Conservation (phyloP, 2,329 filamentous ascomycete species). For the Fonsecaea nubica region DNA sequence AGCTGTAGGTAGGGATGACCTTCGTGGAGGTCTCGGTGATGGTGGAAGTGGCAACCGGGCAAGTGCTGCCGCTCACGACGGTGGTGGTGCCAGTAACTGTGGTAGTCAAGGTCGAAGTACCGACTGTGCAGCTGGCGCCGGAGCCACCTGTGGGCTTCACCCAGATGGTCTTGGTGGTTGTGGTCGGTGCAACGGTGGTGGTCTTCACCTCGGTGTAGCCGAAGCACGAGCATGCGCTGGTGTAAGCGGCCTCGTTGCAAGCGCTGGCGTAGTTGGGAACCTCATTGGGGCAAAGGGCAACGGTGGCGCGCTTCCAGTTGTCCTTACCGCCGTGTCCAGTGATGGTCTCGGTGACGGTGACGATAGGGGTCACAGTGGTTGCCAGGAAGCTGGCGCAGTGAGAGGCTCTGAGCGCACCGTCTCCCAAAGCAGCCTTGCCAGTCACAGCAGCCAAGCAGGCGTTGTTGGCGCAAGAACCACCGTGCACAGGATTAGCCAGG, state of each 20-base stretch:
- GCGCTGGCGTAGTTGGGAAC: slow-evolving; percentile 41
- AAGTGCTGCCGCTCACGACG: slow-evolving; percentile 28
- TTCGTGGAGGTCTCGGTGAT: slow-evolving; percentile 22
- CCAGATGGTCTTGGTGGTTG: slow-evolving; percentile 40
- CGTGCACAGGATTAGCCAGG: slow-evolving; percentile 30
- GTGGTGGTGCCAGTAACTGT: slow-evolving; percentile 12
- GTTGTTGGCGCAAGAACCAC: slow-evolving; percentile 24
- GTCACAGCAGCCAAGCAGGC: slow-evolving; percentile 39
- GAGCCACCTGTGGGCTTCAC: slow-evolving; percentile 32
- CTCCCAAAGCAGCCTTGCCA: slow-evolving; percentile 38
- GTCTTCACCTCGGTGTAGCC: slow-evolving; percentile 38
- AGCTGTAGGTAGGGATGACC: slow-evolving; percentile 2
- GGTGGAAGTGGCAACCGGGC: slow-evolving; percentile 18
- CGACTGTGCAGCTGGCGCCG: slow-evolving; percentile 10
- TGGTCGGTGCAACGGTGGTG: slow-evolving; percentile 37
- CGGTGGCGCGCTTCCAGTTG: slow-evolving; percentile 35
- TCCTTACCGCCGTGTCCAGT: slow-evolving; percentile 17
- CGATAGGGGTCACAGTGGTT: slow-evolving; percentile 34
- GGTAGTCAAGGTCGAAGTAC: slow-evolving; percentile 15
- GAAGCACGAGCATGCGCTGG: slow-evolving; percentile 36
- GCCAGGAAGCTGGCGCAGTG: slow-evolving; percentile 39
- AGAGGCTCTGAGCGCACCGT: slow-evolving; percentile 31
- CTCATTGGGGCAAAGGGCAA: slow-evolving; percentile 40
- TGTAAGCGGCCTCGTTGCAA: slow-evolving; percentile 36
- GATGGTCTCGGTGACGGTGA: slow-evolving; percentile 29